Evolutionary conservation across 495 filamentous ascomycete genomes (phyloP), one percentile per base, ranked within the genome.

Genomic region (Xanthoparmelia taractica): DNA sequence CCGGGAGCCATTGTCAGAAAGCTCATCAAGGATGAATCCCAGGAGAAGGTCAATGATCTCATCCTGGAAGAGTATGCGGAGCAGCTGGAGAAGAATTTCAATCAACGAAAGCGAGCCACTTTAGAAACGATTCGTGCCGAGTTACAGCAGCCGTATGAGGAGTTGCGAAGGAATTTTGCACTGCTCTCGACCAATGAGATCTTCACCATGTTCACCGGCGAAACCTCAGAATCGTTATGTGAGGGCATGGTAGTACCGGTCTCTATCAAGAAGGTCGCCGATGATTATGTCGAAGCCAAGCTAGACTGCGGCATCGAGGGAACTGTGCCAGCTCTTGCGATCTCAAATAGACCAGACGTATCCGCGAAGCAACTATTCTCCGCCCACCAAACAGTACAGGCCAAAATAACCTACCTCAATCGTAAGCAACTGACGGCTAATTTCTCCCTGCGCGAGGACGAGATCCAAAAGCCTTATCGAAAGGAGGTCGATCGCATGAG

Each of bases 21-120:
- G 73, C 82, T 98, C 10, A 87, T 97, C 74, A 89, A 87, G 69
- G 92, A 96, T 13, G 89, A 96, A 31, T 87, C 88, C 61, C 88
- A 92, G 71, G 93, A 97, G 64, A 92, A 91, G 71, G 91, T 97
- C 67, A 96, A 97, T 69, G 95, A 97, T 70, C 78, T 98, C 59
- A 91, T 97, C 65, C 78, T 98, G 7, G 94, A 98, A 71, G 89
- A 97, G 73, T 98, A 98, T 70, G 95, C 94, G 1, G 91, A 96
- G 73, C 92, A 97, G 75, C 76, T 98, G 58, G 93, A 97, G 75
- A 86, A 82, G 65, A 94, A 96, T 66, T 90, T 96, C 67, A 88
- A 91, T 66, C 91, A 96, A 74, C 86, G 89, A 59, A 98, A 98
- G 75, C 90, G 95, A 43, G 94, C 94, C 0, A 98, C 95, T 13